Conservation (phyloP, 1,139 yeast species). For the Sugiyamaella neomexicana region DNA sequence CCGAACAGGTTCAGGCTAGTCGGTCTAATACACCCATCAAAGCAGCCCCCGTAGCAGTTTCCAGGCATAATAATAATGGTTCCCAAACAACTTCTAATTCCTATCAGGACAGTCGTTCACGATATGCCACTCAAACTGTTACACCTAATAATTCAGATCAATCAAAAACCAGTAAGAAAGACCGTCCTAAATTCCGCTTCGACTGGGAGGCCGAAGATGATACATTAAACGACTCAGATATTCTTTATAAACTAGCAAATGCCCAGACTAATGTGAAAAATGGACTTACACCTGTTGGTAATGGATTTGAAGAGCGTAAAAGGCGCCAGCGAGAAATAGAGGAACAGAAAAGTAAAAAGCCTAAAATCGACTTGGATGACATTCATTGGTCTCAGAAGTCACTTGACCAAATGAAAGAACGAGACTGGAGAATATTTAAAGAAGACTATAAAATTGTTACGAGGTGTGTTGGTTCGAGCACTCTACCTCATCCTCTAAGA, state of each 20-base stretch:
- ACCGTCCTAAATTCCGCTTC: slow-evolving; percentile 52
- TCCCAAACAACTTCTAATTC: no score
- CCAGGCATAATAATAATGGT: not conserved
- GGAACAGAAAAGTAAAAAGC: slow-evolving; percentile 24
- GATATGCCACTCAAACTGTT: not conserved
- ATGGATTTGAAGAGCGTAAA: slow-evolving; percentile 35
- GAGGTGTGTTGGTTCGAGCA: slow-evolving; percentile 39
- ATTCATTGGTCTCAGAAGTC: slow-evolving; percentile 73
- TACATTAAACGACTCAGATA: slow-evolving; percentile 51
- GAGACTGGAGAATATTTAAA: slow-evolving; percentile 89
- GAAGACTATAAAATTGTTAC: slow-evolving; percentile 73
- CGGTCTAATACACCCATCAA: slow-evolving; percentile 7
- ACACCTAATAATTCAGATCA: slow-evolving; percentile 17
- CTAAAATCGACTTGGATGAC: slow-evolving; percentile 35
- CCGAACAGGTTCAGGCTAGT: slow-evolving; percentile 26
- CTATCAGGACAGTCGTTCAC: not conserved
- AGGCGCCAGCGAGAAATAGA: slow-evolving; percentile 27
- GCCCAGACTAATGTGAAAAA: slow-evolving; percentile 4
- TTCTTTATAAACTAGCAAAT: slow-evolving; percentile 38
- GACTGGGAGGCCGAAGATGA: slow-evolving; percentile 73
- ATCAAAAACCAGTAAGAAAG: slow-evolving; percentile 1
- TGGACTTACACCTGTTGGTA: slow-evolving; percentile 29
- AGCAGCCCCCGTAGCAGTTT: slow-evolving; percentile 1
- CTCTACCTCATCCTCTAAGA: slow-evolving; percentile 61
- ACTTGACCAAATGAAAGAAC: slow-evolving; percentile 60